Evolutionary conservation across 2,329 filamentous ascomycete species (phyloP).

Genomic region (Fusarium sp.): DNA sequence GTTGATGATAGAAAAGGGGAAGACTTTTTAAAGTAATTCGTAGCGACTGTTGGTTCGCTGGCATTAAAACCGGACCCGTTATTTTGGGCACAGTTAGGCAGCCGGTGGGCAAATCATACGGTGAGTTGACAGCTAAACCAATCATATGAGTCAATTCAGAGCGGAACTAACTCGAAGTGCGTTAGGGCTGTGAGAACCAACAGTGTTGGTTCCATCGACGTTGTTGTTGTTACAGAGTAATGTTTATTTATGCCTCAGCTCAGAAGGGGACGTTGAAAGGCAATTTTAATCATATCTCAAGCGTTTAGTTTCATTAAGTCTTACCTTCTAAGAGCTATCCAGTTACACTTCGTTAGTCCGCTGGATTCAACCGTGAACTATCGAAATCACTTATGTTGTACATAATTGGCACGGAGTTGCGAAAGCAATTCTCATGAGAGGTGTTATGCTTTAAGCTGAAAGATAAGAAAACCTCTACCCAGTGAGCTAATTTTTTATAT

Average conservation of each 20-base stretch:
- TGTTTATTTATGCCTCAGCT: neutral
- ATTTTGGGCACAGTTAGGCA: slow-evolving; percentile 1
- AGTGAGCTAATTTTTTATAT: rapidly evolving
- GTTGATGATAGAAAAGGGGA: neutral
- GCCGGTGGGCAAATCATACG: neutral
- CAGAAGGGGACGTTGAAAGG: rapidly evolving
- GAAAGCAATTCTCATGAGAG: too few species aligned
- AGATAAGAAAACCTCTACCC: rapidly evolving
- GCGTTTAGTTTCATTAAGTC: rapidly evolving
- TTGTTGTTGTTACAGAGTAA: neutral
- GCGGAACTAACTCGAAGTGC: neutral
- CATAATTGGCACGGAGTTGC: too few species aligned
- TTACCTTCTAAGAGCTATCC: rapidly evolving
- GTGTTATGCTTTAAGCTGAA: rapidly evolving
- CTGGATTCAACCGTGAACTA: too few species aligned
- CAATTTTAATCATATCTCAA: rapidly evolving
- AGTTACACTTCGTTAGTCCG: rapidly evolving
- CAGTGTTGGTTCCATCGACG: neutral
- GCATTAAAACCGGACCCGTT: neutral
- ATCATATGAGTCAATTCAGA: rapidly evolving
- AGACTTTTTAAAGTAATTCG: neutral
- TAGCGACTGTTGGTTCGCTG: neutral
- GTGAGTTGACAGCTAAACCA: rapidly evolving
- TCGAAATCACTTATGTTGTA: too few species aligned
- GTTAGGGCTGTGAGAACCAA: neutral